phyloP scores from a whole-genome alignment of 2,329 filamentous ascomycete genomes.

The Aspergillus tanneri region DNA sequence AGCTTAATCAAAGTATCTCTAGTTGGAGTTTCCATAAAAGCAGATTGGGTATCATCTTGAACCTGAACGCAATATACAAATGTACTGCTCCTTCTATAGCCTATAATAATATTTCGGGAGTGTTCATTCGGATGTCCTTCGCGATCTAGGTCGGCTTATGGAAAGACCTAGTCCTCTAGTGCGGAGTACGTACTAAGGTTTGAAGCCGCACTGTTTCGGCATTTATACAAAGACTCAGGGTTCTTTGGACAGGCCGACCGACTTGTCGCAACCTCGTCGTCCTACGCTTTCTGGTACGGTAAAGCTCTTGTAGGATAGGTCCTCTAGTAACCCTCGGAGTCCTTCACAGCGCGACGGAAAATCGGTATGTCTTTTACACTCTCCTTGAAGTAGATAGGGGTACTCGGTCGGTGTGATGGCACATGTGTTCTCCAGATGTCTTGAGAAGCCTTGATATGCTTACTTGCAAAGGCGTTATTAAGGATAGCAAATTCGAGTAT shows the following conservation, averaged over 20 bases:
- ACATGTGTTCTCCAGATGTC: constrained; percentile 23
- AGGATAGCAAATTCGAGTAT: constrained; percentile 26
- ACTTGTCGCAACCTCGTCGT: constrained; percentile 14
- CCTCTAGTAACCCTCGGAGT: constrained; percentile 7
- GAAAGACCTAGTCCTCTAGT: not conserved
- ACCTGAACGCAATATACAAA: constrained; percentile 13
- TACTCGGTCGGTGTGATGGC: constrained; percentile 22
- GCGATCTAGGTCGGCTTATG: constrained; percentile 1
- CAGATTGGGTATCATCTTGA: constrained; percentile 14
- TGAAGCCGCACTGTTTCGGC: constrained; percentile 20
- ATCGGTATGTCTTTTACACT: constrained; percentile 18
- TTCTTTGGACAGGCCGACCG: constrained; percentile 15
- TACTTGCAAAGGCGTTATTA: constrained; percentile 22
- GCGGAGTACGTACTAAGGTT: constrained; percentile 9
- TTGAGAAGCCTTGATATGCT: constrained; percentile 18
- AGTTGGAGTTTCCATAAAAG: constrained; percentile 13
- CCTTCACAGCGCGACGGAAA: constrained; percentile 12
- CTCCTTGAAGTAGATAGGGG: constrained; percentile 24
- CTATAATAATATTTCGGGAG: constrained; percentile 16
- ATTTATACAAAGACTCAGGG: constrained; percentile 22
- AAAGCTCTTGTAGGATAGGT: constrained; percentile 15
- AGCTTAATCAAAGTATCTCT: constrained; percentile 13
- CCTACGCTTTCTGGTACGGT: constrained; percentile 10
- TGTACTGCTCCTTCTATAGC: constrained; percentile 6
- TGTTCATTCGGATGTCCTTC: constrained; percentile 14